Evolutionary conservation across 495 filamentous ascomycete species (phyloP).

Genomic region (Tuber calosporum): DNA sequence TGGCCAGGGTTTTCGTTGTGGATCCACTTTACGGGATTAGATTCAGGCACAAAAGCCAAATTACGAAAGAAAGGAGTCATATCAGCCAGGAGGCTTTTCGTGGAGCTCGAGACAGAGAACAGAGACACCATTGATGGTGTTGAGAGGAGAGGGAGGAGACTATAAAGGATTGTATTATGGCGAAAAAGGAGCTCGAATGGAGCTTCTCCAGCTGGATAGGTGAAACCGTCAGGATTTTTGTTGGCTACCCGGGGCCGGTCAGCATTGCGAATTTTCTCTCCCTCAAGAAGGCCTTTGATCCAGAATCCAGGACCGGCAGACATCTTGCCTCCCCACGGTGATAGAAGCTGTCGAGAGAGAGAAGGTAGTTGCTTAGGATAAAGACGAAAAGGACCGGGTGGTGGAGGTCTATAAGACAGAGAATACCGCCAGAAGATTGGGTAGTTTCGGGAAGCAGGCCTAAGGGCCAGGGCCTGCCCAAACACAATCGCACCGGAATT

Average conservation of each 20-base stretch:
- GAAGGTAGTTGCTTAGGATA: not conserved
- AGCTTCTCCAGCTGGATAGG: constrained; percentile 10
- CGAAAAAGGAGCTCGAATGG: constrained; percentile 18
- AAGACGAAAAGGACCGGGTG: not conserved
- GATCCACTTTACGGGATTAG: constrained; percentile 17
- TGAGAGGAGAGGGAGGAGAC: constrained; percentile 7
- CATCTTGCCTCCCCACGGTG: not conserved
- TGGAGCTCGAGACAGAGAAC: constrained; percentile 18
- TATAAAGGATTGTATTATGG: constrained; percentile 22
- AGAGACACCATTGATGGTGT: constrained; percentile 28
- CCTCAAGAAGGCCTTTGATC: not conserved
- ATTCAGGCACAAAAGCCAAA: constrained; percentile 24
- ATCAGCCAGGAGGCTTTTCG: constrained; percentile 15
- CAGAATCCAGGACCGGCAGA: not conserved
- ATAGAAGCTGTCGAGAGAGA: not conserved
- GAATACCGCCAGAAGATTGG: too few relatives aligned
- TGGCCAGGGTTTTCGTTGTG: not conserved
- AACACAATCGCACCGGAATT: too few relatives aligned
- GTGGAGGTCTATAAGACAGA: not conserved
- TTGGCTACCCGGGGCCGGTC: not conserved
- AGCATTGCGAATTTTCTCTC: too few relatives aligned
- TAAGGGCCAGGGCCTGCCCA: too few relatives aligned
- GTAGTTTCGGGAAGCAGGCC: too few relatives aligned
- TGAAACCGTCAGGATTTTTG: not conserved
- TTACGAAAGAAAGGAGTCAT: constrained; percentile 23